Evolutionary conservation across 2,329 filamentous ascomycete genomes (phyloP).

Genomic region (Tolypocladium sp.): DNA sequence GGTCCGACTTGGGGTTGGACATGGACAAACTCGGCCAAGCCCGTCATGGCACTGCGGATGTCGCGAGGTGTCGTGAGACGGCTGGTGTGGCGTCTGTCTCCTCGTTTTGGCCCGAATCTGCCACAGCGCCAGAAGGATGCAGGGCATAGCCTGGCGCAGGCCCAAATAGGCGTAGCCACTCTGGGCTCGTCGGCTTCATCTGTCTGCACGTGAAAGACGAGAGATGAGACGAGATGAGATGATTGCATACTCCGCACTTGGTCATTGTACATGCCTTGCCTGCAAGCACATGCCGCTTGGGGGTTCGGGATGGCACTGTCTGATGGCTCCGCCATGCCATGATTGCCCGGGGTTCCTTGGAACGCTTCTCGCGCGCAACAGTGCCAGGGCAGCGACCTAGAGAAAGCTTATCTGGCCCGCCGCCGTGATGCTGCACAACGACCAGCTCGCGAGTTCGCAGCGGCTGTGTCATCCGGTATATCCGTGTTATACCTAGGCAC

Average conservation of each 20-base stretch:
- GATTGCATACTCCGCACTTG: not conserved
- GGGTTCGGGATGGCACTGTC: not conserved
- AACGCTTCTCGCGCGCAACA: not conserved
- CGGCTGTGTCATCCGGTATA: not conserved
- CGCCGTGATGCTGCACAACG: not conserved
- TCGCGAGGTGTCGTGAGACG: not conserved
- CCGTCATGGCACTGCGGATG: not conserved
- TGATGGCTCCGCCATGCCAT: not conserved
- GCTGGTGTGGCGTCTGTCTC: not conserved
- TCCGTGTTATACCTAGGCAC: not conserved
- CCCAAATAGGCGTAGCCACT: not conserved
- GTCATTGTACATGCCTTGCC: not conserved
- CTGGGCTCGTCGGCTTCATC: not conserved
- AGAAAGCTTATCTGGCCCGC: not conserved
- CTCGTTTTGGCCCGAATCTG: not conserved
- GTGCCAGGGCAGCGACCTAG: not conserved
- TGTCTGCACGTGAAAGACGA: not conserved
- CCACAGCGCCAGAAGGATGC: not conserved
- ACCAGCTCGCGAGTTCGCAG: too few relatives aligned
- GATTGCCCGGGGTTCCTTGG: not conserved
- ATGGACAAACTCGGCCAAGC: not conserved
- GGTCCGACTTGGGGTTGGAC: not conserved
- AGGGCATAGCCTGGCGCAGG: not conserved
- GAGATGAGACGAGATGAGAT: not conserved
- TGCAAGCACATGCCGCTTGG: not conserved